Percentiles rank a stretch among this genome's conserved stretches.
phyloP scores from a whole-genome alignment of 345 rosid species.

The Erucastrum elatum region DNA sequence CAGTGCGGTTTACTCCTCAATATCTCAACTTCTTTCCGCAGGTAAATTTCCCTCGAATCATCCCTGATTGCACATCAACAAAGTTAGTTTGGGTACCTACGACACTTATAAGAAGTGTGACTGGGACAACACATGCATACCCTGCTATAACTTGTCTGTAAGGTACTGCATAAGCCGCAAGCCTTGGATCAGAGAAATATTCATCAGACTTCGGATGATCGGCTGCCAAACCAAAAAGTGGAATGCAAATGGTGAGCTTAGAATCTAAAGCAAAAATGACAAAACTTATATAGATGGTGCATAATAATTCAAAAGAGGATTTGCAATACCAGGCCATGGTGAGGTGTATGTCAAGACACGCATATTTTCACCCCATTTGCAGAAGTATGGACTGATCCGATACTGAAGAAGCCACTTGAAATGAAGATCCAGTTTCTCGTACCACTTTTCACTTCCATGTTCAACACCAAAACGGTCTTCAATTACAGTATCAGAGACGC shows the following conservation, averaged over 20 bases:
- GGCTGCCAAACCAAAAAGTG: slow-evolving; percentile 51
- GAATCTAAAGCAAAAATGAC: slow-evolving; percentile 8
- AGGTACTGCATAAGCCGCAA: slow-evolving; percentile 96
- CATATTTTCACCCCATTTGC: slow-evolving; percentile 90
- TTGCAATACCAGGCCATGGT: slow-evolving; percentile 89
- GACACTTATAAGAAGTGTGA: slow-evolving; percentile 41
- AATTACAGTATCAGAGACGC: slow-evolving; percentile 95
- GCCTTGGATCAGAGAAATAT: slow-evolving; percentile 77
- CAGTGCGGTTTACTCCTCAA: slow-evolving; percentile 87
- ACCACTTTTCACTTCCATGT: slow-evolving; percentile 89
- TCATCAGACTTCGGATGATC: slow-evolving; percentile 91
- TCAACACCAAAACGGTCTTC: slow-evolving; percentile 93
- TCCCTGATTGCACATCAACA: slow-evolving; percentile 56
- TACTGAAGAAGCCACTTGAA: slow-evolving; percentile 96
- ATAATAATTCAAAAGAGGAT: slow-evolving; percentile 3
- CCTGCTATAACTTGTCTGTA: slow-evolving; percentile 59
- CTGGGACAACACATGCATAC: slow-evolving; percentile 47
- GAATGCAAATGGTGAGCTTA: slow-evolving; percentile 14
- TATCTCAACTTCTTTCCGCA: slow-evolving; percentile 87
- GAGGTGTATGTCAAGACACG: slow-evolving; percentile 92
- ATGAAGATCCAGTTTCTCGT: slow-evolving; percentile 69
- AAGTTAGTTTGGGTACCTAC: slow-evolving; percentile 40
- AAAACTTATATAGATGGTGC: neutral
- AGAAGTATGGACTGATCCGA: slow-evolving; percentile 91
- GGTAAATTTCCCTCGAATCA: slow-evolving; percentile 61